Evolutionary conservation across 2,329 filamentous ascomycete species (phyloP), one percentile per base, ranked within the genome.

Genomic region (Sclerotinia nivalis): DNA sequence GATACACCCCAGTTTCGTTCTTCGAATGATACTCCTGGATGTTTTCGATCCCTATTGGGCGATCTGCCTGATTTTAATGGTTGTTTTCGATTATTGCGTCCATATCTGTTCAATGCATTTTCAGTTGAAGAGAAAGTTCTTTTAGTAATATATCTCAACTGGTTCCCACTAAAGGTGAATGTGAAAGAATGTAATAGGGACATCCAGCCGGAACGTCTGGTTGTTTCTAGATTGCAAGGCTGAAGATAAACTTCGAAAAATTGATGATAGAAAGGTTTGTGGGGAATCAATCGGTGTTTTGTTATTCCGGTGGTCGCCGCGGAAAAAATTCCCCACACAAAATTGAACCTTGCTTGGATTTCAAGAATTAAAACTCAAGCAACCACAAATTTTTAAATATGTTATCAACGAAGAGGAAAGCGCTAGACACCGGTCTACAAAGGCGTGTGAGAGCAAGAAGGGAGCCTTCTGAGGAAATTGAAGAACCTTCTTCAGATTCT

Each of bases 401-500:
- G 77, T 73, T 74, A 45, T 74, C 73, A 34, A 69, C 69, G 12
- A 79, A 79, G 68, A 72, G 77, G 62, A 78, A 79, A 71, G 72
- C 72, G 4, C 47, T 75, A 49, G 74, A 72, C 40, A 45, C 31
- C 12, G 70, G 69, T 49, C 66, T 79, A 20, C 74, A 78, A 56
- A 75, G 77, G 59, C 72, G 78, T 34, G 76, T 79, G 9, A 73
- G 75, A 64, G 75, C 76, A 50, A 74, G 77, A 58, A 72, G 76
- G 18, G 77, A 77, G 56, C 34, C 69, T 10, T 77, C 74, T 54
- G 76, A 74, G 69, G 77, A 78, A 54, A 31, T 75, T 28, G 77
- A 80, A 34, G 72, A 75, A 34, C 75, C 78, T 37, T 78, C 73
- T 67, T 80, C 78, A 20, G 64, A 70, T 66, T 69, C 68, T 73